These are phyloP conservation scores for Hansenula lynferdii DNA, from an alignment of 1,139 yeast genomes.

Conservation along the genomic window DNA sequence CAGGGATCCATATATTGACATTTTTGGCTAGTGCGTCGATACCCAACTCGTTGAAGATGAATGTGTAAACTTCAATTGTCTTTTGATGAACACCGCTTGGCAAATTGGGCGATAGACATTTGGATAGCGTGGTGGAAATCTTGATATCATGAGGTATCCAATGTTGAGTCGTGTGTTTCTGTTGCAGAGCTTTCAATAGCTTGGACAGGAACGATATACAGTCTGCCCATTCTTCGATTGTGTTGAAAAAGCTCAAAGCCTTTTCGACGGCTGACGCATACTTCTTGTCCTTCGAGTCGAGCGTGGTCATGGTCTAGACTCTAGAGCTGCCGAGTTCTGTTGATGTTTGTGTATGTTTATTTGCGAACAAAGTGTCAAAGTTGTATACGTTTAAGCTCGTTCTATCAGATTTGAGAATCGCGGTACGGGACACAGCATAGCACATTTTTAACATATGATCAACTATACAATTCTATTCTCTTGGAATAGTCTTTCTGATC, in stretches of 20 bases:
- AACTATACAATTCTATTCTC: too few relatives aligned
- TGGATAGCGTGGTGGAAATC: conserved; percentile 46
- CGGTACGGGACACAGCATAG: too few relatives aligned
- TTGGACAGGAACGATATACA: conserved; percentile 84
- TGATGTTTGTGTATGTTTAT: too few relatives aligned
- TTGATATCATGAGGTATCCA: conserved; percentile 54
- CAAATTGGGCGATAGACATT: conserved; percentile 67
- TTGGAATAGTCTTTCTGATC: conserved; percentile 11
- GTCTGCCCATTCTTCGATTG: conserved; percentile 98
- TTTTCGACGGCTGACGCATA: conserved; percentile 64
- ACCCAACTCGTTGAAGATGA: conserved; percentile 61
- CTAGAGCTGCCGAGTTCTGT: neutral
- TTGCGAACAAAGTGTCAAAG: neutral
- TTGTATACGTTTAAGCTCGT: too few relatives aligned
- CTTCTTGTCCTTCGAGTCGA: conserved; percentile 60
- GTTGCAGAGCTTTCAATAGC: conserved; percentile 63
- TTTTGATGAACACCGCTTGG: conserved; percentile 97
- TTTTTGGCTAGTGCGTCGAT: conserved; percentile 44
- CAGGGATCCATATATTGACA: conserved; percentile 79
- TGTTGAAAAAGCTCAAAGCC: conserved; percentile 72
- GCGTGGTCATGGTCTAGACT: neutral
- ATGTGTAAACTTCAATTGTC: conserved; percentile 70
- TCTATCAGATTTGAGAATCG: too few relatives aligned
- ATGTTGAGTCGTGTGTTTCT: conserved; percentile 31
- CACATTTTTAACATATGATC: too few relatives aligned